Evolutionary conservation across 176 grass and related monocot species (phyloP).

Genomic region (Zoysia pacifica): DNA sequence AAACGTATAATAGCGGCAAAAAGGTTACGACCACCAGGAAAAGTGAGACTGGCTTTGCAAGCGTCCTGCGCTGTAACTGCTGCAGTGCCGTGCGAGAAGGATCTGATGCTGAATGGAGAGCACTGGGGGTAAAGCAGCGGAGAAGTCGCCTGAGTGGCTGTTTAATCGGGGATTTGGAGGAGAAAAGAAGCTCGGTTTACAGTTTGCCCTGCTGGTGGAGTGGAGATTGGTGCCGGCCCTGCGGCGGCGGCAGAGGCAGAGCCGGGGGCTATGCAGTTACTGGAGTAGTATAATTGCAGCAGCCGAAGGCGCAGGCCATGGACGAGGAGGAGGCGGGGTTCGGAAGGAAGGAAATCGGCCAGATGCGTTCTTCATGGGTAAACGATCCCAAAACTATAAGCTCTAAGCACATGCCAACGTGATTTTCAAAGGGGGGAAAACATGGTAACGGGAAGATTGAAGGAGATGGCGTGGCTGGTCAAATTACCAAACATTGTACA

Average conservation of each 20-base stretch:
- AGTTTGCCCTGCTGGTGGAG: slow-evolving; percentile 13
- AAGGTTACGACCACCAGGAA: slow-evolving; percentile 9
- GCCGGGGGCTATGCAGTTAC: slow-evolving; percentile 11
- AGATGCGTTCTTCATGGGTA: slow-evolving; percentile 23
- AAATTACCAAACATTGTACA: not conserved
- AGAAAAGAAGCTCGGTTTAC: slow-evolving; percentile 2
- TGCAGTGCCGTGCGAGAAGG: slow-evolving; percentile 2
- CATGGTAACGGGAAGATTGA: not conserved
- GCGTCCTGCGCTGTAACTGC: slow-evolving; percentile 27
- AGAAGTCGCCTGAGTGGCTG: slow-evolving; percentile 18
- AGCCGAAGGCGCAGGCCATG: not conserved
- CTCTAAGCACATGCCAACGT: not conserved
- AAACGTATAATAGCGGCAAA: slow-evolving; percentile 25
- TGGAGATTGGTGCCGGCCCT: slow-evolving; percentile 18
- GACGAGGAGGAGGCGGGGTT: not conserved
- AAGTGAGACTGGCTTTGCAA: slow-evolving; percentile 25
- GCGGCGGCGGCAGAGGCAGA: not conserved
- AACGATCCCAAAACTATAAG: not conserved
- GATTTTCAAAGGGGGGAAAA: not conserved
- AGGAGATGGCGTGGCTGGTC: not conserved
- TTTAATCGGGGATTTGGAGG: slow-evolving; percentile 27
- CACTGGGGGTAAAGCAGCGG: slow-evolving; percentile 21
- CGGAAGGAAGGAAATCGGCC: not conserved
- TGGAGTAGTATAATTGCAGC: not conserved
- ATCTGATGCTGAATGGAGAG: slow-evolving; percentile 29